Conservation (phyloP, 129 eudicot genomes). For the Centella asiatica region DNA sequence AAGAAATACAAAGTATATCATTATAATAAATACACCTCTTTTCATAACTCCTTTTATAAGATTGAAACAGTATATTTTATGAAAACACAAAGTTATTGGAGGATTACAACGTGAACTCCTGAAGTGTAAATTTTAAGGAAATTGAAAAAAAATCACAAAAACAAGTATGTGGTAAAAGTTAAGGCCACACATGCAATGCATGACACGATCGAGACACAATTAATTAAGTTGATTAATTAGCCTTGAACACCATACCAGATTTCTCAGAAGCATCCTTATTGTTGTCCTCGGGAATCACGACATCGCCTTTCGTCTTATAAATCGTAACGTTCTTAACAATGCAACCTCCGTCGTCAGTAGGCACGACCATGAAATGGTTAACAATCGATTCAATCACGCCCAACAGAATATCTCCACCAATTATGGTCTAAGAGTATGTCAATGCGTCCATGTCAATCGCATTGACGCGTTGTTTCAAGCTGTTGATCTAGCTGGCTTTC, state of each 20-base stretch:
- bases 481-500: background rate
- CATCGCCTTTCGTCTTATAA: slow-evolving; percentile 11
- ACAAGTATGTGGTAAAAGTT: no score
- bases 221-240: no score
- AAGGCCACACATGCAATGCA: no score
- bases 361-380: background rate
- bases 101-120: no score
- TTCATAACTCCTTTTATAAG: no score
- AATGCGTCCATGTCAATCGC: slow-evolving; percentile 9
- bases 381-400: slow-evolving; percentile 3
- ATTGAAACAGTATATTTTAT: no score
- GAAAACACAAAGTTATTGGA: no score
- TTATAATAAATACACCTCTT: no score
- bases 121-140: no score
- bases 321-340: slow-evolving; percentile 11
- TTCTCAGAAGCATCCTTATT: slow-evolving; percentile 5
- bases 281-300: slow-evolving; percentile 8
- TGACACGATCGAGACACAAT: no score
- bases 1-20: no score
- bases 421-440: slow-evolving; percentile 4
- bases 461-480: background rate
- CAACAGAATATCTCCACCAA: slow-evolving; percentile 7
- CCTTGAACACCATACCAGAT: background rate
- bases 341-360: slow-evolving; percentile 5
- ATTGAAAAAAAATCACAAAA: no score